Percentiles rank a stretch among this genome's conserved stretches.
Evolutionary conservation across 208 protist genomes (phyloP).

Genomic region (Trypanosoma rangeli): DNA sequence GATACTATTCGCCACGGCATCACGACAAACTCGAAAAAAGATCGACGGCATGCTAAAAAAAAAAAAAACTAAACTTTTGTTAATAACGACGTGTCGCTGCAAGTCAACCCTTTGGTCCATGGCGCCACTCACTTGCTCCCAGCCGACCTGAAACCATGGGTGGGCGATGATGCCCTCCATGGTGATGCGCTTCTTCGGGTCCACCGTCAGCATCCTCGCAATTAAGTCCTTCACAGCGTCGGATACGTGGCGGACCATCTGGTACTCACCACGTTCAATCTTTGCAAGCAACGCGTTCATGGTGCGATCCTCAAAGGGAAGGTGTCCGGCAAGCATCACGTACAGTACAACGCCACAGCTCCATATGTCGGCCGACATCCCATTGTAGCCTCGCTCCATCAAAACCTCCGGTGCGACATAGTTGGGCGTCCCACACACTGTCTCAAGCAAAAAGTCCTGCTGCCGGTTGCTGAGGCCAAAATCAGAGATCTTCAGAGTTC

Average conservation of each 20-base stretch:
- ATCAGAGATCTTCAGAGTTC: slow-evolving; percentile 40
- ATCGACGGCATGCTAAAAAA: too few species aligned
- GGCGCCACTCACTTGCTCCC: slow-evolving; percentile 15
- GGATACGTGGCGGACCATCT: slow-evolving; percentile 31
- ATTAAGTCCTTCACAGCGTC: slow-evolving; percentile 44
- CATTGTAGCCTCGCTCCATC: slow-evolving; percentile 49
- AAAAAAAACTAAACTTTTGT: too few species aligned
- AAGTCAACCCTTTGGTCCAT: background rate
- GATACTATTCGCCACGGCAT: too few species aligned
- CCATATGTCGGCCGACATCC: slow-evolving; percentile 93
- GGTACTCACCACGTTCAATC: slow-evolving; percentile 55
- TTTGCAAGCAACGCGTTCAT: slow-evolving; percentile 33
- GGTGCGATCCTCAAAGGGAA: slow-evolving; percentile 69
- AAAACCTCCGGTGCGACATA: slow-evolving; percentile 87
- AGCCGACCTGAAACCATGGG: slow-evolving; percentile 45
- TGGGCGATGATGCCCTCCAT: slow-evolving; percentile 40
- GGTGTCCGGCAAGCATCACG: slow-evolving; percentile 74
- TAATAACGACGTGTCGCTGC: too few species aligned
- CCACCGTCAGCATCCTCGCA: slow-evolving; percentile 38
- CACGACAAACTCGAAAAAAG: too few species aligned
- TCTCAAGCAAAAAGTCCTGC: slow-evolving; percentile 29
- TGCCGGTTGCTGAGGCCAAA: slow-evolving; percentile 46
- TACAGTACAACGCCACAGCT: slow-evolving; percentile 87
- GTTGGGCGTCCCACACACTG: slow-evolving; percentile 57
- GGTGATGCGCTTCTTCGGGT: slow-evolving; percentile 43